Evolutionary conservation across 78 protist genomes (phyloP).

Genomic region (Cavenderia fasciculata): DNA sequence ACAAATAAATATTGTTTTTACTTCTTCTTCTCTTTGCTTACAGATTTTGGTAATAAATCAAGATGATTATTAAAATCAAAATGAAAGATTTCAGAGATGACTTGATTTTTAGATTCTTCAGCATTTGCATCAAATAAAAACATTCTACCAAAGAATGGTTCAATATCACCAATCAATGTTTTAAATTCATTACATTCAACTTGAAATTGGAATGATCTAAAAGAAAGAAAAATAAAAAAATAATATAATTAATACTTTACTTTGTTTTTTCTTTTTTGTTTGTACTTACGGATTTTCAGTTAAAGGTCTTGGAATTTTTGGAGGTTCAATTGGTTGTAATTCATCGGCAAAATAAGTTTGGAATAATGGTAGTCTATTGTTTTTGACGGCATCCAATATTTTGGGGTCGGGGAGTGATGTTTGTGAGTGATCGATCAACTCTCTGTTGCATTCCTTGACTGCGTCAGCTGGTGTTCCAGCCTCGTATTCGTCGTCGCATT

Average conservation of each 20-base stretch:
- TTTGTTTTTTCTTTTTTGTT: neutral
- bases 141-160: slow-evolving; percentile 82
- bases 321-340: slow-evolving; percentile 4
- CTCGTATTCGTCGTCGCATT: slow-evolving; percentile 3
- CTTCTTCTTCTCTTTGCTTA: neutral
- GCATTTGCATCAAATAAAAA: slow-evolving; percentile 49
- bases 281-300: slow-evolving; percentile 14
- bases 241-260: too few species aligned
- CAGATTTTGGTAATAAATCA: slow-evolving; percentile 52
- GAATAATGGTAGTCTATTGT: slow-evolving; percentile 24
- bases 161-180: slow-evolving; percentile 60
- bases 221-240: slow-evolving; percentile 10
- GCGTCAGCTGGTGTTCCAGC: neutral
- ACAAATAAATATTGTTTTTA: neutral
- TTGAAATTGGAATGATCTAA: slow-evolving; percentile 14
- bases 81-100: slow-evolving; percentile 62
- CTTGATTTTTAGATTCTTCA: neutral
- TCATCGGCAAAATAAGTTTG: slow-evolving; percentile 44
- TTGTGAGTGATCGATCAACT: neutral
- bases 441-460: slow-evolving; percentile 15
- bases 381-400: slow-evolving; percentile 17
- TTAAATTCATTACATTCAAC: slow-evolving; percentile 44
- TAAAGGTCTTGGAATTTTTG: slow-evolving; percentile 5
- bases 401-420: slow-evolving; percentile 11
- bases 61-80: slow-evolving; percentile 47